These are phyloP conservation scores for Lactifluus hygrophoroides DNA, from an alignment of 768 basidiomycete genomes.

Conservation along the genomic window DNA sequence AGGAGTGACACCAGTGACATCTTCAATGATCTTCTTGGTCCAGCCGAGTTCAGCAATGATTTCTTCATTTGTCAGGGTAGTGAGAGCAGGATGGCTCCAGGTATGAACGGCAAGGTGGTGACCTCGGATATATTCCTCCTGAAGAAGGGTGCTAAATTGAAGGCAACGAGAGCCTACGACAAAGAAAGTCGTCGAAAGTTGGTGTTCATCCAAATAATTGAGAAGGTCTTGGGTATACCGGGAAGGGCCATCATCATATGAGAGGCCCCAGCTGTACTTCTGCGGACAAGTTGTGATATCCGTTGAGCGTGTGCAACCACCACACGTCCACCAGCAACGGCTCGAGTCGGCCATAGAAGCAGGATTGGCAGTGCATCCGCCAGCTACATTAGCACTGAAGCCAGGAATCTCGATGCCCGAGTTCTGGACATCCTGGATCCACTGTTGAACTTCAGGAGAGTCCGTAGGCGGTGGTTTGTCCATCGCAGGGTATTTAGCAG, in stretches of 20 bases:
- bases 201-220: slow-evolving; percentile 50
- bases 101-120: slow-evolving; percentile 73
- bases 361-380: slow-evolving; percentile 48
- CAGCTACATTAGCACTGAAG: slow-evolving; percentile 35
- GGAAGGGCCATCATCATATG: slow-evolving; percentile 75
- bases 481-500: slow-evolving; percentile 51
- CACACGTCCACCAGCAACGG: slow-evolving; percentile 78
- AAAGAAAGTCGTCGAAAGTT: slow-evolving; percentile 81
- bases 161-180: slow-evolving; percentile 75
- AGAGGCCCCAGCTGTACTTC: slow-evolving; percentile 48
- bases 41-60: slow-evolving; percentile 87
- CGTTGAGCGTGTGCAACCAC: slow-evolving; percentile 54
- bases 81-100: slow-evolving; percentile 67
- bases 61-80: slow-evolving; percentile 66
- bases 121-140: slow-evolving; percentile 63
- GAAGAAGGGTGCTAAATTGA: slow-evolving; percentile 59
- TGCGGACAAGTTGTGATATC: slow-evolving; percentile 74
- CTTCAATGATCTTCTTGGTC: slow-evolving; percentile 78
- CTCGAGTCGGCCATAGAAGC: slow-evolving; percentile 39
- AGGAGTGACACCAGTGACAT: slow-evolving; percentile 70
- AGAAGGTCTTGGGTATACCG: slow-evolving; percentile 69
- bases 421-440: slow-evolving; percentile 53
- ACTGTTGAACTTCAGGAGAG: slow-evolving; percentile 55
- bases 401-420: slow-evolving; percentile 54
- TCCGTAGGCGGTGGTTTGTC: slow-evolving; percentile 53